Evolutionary conservation across 768 basidiomycete genomes (phyloP), one percentile per base, ranked within the genome.

Genomic region (Suillus hirtellus): DNA sequence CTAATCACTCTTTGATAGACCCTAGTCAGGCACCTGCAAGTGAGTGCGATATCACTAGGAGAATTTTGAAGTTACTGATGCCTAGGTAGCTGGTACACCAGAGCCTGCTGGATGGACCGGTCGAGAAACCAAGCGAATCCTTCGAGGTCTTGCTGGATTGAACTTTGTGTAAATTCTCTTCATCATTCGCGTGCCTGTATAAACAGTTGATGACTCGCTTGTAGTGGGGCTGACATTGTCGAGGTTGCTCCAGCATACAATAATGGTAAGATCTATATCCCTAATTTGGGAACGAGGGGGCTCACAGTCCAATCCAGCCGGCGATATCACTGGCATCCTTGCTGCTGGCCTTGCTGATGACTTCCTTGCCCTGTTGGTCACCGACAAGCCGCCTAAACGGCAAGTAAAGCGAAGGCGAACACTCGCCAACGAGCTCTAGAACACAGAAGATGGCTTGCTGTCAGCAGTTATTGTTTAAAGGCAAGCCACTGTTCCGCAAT

Each of bases 81-180:
- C 60, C 53, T 56, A 44, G 59, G 9, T 69, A 89, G 87, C 90
- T 61, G 89, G 90, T 8, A 92, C 90, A 1, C 89, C 90, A 12
- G 89, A 92, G 73, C 79, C 88, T 6, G 90, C 89, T 21, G 90
- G 90, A 11, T 90, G 88, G 89, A 90, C 89, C 1, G 85, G 84
- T 15, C 83, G 89, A 40, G 90, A 92, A 72, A 78, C 89, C 19
- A 89, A 90, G 69, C 81, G 87, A 31, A 88, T 90, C 65, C 78
- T 91, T 55, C 83, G 90, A 59, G 89, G 90, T 19, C 81, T 92
- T 7, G 82, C 83, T 2, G 89, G 89, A 6, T 77, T 92, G 35
- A 90, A 90, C 69, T 85, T 90, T 66, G 86, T 92, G 89, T 89
- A 76, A 52, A 65, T 69, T 21, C 38, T 42, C 17, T 54, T 3